Conservation (phyloP, 1,139 yeast species). For the Yamadazyma kanchanaburiensis region DNA sequence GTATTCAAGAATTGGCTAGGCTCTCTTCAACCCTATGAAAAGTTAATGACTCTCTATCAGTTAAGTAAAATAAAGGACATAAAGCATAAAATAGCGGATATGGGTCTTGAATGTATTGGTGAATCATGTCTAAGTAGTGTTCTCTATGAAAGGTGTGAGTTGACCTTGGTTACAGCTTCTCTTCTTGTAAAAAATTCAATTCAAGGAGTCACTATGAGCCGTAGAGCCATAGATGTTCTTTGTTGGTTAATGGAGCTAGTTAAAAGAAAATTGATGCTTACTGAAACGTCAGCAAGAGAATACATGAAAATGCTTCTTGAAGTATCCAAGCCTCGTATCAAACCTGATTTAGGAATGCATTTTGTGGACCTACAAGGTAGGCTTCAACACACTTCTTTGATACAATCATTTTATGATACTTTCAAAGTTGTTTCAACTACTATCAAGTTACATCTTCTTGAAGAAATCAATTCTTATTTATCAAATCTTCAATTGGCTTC, state of each 20-base stretch:
- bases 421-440: conserved; percentile 16
- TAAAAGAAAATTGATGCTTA: conserved; percentile 21
- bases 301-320: conserved; percentile 8
- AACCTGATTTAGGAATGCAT: background rate
- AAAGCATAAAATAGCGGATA: background rate
- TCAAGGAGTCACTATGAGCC: conserved; percentile 12
- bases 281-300: conserved; percentile 8
- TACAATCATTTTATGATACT: conserved; percentile 18
- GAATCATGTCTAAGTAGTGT: conserved; percentile 7
- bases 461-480: conserved; percentile 5
- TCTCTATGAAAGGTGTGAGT: conserved; percentile 31
- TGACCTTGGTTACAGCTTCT: conserved; percentile 25
- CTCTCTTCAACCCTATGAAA: too few relatives aligned
- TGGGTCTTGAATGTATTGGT: conserved; percentile 2
- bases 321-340: background rate
- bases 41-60: background rate
- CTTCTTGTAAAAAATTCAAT: conserved; percentile 15
- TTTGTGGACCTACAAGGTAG: conserved; percentile 7
- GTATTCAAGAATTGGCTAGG: too few relatives aligned
- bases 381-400: too few relatives aligned
- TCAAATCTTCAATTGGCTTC: conserved; percentile 1
- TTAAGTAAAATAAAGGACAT: background rate
- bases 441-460: conserved; percentile 7
- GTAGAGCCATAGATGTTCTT: conserved; percentile 23
- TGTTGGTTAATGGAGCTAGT: conserved; percentile 32